Conservation (phyloP, 1,284 basidiomycete genomes). For the Singerocomus rubriflavus region DNA sequence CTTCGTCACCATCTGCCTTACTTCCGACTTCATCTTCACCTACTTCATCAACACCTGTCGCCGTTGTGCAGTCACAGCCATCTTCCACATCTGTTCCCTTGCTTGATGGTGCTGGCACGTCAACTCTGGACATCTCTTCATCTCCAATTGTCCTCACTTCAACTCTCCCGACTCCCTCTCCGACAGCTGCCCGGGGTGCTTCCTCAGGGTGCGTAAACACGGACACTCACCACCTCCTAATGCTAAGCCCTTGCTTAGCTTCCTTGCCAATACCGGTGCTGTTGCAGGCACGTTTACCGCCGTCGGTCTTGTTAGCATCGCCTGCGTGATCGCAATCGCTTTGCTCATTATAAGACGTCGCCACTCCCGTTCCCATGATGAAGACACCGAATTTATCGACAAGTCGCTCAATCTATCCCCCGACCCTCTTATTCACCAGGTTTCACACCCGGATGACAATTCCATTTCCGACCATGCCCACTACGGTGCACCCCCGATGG, state of each 20-base stretch:
- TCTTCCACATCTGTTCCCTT: neutral
- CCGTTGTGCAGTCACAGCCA: neutral
- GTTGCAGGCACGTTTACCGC: slow-evolving; percentile 47
- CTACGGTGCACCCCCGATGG: slow-evolving; percentile 21
- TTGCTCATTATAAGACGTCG: slow-evolving; percentile 29
- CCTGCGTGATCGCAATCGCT: slow-evolving; percentile 24
- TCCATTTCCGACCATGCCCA: slow-evolving; percentile 25
- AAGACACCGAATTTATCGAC: slow-evolving; percentile 32
- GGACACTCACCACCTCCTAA: neutral
- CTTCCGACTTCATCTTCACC: neutral
- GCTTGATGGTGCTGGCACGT: neutral
- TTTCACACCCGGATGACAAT: slow-evolving; percentile 15
- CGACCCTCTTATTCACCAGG: slow-evolving; percentile 12
- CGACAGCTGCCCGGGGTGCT: slow-evolving; percentile 17
- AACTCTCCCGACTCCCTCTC: slow-evolving; percentile 11
- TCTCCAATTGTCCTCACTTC: neutral
- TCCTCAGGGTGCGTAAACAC: slow-evolving; percentile 18
- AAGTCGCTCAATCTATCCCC: slow-evolving; percentile 14
- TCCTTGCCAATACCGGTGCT: slow-evolving; percentile 46
- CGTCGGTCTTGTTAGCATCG: slow-evolving; percentile 32
- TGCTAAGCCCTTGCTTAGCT: slow-evolving; percentile 30
- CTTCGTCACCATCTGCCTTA: neutral
- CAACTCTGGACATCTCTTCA: neutral
- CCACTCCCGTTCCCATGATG: slow-evolving; percentile 19
- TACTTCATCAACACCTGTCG: neutral